These are phyloP conservation scores for Rhodotorula sp. DNA, from an alignment of 1,284 basidiomycete genomes.

Conservation along the genomic window DNA sequence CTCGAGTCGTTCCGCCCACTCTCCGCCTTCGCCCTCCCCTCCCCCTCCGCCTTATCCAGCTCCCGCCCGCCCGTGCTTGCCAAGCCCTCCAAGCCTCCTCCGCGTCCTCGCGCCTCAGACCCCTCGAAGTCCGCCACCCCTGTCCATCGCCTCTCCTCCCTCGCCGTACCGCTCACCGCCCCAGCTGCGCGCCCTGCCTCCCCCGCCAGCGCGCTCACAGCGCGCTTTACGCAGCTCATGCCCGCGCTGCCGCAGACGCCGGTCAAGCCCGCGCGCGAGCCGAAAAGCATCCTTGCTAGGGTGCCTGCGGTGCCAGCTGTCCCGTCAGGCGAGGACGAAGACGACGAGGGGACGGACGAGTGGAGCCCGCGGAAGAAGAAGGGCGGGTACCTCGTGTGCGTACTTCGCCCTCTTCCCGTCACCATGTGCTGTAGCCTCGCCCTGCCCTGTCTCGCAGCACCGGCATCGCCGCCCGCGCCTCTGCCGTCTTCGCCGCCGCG, in stretches of 20 bases:
- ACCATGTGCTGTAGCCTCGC: no score
- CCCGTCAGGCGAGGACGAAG: not conserved
- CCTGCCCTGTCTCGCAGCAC: not conserved
- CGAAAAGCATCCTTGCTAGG: not conserved
- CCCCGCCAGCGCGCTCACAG: not conserved
- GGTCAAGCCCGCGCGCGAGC: not conserved
- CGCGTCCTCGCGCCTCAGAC: not conserved
- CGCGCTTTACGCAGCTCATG: not conserved
- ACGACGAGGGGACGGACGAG: constrained; percentile 47
- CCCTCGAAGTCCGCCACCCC: not conserved
- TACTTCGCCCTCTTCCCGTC: not conserved
- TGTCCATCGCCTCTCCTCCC: constrained; percentile 1
- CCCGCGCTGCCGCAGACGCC: not conserved
- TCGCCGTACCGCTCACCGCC: not conserved
- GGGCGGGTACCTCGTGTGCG: constrained; percentile 18
- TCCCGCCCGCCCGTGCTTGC: not conserved
- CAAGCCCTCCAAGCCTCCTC: not conserved
- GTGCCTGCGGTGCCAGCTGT: not conserved
- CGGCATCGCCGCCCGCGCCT: constrained; percentile 23
- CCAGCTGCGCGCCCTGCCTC: not conserved
- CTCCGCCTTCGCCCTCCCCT: not conserved
- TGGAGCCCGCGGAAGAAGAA: constrained; percentile 21
- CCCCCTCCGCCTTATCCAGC: not conserved
- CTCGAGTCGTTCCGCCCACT: not conserved
- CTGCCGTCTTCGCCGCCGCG: constrained; percentile 5